Percentiles rank a stretch among this genome's conserved stretches.
Conservation (phyloP, 169 alveolate genomes). For the Plasmodium berghei region DNA sequence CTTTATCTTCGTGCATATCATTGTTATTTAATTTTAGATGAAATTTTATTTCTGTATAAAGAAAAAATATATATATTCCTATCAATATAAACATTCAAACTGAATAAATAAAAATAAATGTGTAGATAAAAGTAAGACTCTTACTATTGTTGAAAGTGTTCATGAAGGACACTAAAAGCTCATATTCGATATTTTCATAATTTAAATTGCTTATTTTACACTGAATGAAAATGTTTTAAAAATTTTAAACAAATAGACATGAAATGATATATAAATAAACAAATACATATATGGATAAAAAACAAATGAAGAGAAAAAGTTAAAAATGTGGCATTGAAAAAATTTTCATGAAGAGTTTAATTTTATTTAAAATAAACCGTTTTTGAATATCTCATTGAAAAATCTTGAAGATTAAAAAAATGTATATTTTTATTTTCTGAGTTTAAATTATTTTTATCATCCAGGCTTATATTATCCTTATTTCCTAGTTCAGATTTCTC, state of each 20-base stretch:
- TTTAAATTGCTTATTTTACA: slow-evolving; percentile 38
- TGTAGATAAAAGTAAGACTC: neutral
- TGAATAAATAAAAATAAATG: neutral
- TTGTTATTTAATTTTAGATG: slow-evolving; percentile 30
- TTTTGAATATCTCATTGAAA: slow-evolving; percentile 43
- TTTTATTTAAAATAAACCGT: slow-evolving; percentile 29
- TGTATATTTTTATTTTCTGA: slow-evolving; percentile 13
- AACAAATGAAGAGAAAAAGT: slow-evolving; percentile 7
- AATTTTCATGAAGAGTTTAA: neutral
- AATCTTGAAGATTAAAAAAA: slow-evolving; percentile 30
- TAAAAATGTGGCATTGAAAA: neutral
- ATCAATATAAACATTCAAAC: neutral
- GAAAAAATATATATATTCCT: neutral
- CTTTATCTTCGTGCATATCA: slow-evolving; percentile 35
- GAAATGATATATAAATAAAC: no score
- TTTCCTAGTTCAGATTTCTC: neutral
- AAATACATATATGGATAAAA: neutral
- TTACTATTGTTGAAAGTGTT: slow-evolving; percentile 57
- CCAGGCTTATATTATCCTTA: neutral
- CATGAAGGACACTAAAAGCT: slow-evolving; percentile 47
- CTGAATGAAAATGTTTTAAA: slow-evolving; percentile 24
- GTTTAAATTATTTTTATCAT: slow-evolving; percentile 3
- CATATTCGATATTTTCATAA: slow-evolving; percentile 43
- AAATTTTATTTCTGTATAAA: slow-evolving; percentile 46
- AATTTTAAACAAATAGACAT: neutral